Evolutionary conservation across 345 rosid genomes (phyloP), one percentile per base, ranked within the genome.

Genomic region (Iberis pinnata): DNA sequence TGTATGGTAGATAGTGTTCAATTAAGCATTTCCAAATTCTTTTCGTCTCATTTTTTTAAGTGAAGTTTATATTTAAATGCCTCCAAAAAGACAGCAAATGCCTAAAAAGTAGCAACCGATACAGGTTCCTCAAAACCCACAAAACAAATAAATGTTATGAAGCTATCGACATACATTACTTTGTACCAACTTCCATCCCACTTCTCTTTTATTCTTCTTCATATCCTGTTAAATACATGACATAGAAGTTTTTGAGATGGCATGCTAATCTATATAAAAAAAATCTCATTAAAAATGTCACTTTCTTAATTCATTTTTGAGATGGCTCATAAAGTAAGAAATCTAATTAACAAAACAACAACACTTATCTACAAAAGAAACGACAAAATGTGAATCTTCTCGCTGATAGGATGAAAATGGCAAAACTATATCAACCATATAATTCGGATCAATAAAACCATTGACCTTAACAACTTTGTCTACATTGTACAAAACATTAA

Each of bases 141-240:
- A 80, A 37, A 89, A 80, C 76, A 84, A 69, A 31, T 86, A 43
- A 64, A 82, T 58, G 52, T 84, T 78, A 38, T 13, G 72, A 37
- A 95, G 95, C 45, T 29, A 53, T 70, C 85, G 58, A 55, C 86
- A 84, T 31, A 80, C 95, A 45, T 89, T 93, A 16, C 79, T 83
- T 45, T 78, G 89, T 56, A 83, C 22, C 47, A 78, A 75, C 68
- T 86, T 89, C 97, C 94, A 81, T 14, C 83, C 83, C 38, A 80
- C 79, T 53, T 84, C 97, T n/a, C 46, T 60, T 78, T 60, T 76
- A 80, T 36, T 86, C 97, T 65, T 80, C 95, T 35, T 80, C 85
- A 52, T 82, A 86, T 65, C 78, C 90, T 33, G 49, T 61, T 2
- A 47, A 59, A 63, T 15, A 20, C 27, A 47, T 9, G 20, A 18